Evolutionary conservation across 176 grass and related monocot genomes (phyloP), one percentile per base, ranked within the genome.

Genomic region (Alopecurus myosuroides): DNA sequence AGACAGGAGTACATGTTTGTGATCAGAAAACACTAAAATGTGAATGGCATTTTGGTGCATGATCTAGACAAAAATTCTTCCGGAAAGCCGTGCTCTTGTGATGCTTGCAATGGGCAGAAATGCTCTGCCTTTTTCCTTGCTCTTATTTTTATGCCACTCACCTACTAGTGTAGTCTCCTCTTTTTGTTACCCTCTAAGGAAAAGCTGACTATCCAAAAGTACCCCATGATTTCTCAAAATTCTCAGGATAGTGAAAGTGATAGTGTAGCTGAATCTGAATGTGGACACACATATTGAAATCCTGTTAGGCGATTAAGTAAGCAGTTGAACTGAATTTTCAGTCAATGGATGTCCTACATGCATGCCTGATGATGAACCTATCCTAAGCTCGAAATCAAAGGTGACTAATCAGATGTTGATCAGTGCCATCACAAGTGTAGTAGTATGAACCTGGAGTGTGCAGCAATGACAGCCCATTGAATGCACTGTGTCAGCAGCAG

Each of bases 41-140:
- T 83, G 57, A 44, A 39, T 42, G 36, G 9, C 76, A 80, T 87
- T 80, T 87, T 48, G 48, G 20, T 69, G 76, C 85, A 52, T 91
- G 70, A 87, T 84, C 81, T 87, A 80, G 85, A 77, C 41, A 82
- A 41, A 25, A 11, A 14, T 62, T 55, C 76, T 44, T 81, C 77
- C 71, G 63, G 80, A 90, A 87, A 81, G 85, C 20, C 11, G 65
- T 80, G 42, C 79, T 64, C 61, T 87, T 87, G 85, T 81, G 57
- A 68, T 46, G 80, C 78, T 77, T 75, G 37, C 4, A 39, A 70
- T 50, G 22, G 28, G 35, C 45, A 68, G 6, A 35, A 77, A 56
- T 77, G 80, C 62, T 48, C 55, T 61, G 17, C 31, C 62, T 78
- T 41, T 82, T 49, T 77, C 23, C 23, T 30, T 31, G 15, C 23